Percentiles rank a stretch among this genome's conserved stretches.
Conservation (phyloP, 164 flowering plant genomes). For the Aristolochia californica region DNA sequence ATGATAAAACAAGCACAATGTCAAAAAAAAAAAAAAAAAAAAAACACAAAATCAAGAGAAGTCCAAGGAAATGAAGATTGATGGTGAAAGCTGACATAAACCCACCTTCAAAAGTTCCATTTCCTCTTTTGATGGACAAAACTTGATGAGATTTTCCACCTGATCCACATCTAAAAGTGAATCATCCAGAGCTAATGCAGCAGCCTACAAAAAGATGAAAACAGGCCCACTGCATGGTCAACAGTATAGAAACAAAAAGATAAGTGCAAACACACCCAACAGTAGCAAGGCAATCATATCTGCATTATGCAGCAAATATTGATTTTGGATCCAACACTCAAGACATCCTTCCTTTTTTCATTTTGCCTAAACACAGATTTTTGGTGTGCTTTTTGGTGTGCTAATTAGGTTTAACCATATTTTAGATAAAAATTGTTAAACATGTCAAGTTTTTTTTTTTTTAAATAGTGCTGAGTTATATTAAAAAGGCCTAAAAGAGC, state of each 20-base stretch:
- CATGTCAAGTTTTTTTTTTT: too few relatives aligned
- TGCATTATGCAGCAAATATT: too few relatives aligned
- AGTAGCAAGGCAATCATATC: too few relatives aligned
- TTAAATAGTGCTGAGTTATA: too few relatives aligned
- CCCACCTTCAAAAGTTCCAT: constrained; percentile 93
- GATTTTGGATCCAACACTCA: too few relatives aligned
- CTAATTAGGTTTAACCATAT: too few relatives aligned
- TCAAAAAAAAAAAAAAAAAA: neutral
- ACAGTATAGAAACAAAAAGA: neutral
- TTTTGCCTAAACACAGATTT: too few relatives aligned
- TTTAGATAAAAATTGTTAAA: too few relatives aligned
- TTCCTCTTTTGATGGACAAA: constrained; percentile 96
- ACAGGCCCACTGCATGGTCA: constrained; percentile 3
- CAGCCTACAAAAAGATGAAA: constrained; percentile 38
- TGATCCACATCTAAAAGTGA: constrained; percentile 88
- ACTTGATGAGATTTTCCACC: constrained; percentile 90
- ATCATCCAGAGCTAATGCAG: constrained; percentile 91
- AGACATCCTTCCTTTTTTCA: too few relatives aligned
- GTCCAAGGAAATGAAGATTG: neutral
- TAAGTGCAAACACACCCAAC: neutral
- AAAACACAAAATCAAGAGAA: neutral
- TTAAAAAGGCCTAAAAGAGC: too few relatives aligned
- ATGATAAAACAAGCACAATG: neutral
- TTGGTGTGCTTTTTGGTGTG: too few relatives aligned
- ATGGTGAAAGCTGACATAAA: neutral